Evolutionary conservation across 257 asterid genomes (phyloP).

Genomic region (Solanum boliviense): DNA sequence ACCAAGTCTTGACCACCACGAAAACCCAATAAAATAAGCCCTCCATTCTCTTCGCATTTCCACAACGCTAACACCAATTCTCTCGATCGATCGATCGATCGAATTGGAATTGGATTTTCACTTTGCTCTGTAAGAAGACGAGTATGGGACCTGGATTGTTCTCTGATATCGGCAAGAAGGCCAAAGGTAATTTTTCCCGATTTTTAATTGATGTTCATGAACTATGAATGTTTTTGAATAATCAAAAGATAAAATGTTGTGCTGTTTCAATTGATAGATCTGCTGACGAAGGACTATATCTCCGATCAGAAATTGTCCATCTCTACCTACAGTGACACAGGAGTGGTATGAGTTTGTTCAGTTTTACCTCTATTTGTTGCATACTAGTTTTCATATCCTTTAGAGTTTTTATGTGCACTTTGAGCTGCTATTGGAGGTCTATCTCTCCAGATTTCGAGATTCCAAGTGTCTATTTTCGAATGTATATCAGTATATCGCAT

Average conservation of each 20-base stretch:
- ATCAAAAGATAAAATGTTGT: not conserved
- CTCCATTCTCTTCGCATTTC: not conserved
- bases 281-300: slow-evolving; percentile 73
- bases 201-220: not conserved
- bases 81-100: not conserved
- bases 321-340: slow-evolving; percentile 61
- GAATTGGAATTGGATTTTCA: not conserved
- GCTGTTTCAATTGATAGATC: slow-evolving; percentile 33
- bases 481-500: not conserved
- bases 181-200: slow-evolving; percentile 51
- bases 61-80: not conserved
- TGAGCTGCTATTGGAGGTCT: not conserved
- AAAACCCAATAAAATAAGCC: not conserved
- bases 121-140: slow-evolving; percentile 9
- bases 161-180: slow-evolving; percentile 85
- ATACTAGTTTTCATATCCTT: not conserved
- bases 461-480: not conserved
- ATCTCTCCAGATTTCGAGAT: not conserved
- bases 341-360: slow-evolving; percentile 48
- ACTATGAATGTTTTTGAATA: not conserved
- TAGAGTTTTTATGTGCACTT: not conserved
- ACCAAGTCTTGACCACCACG: not conserved
- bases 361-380: not conserved
- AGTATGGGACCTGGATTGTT: slow-evolving; percentile 89
- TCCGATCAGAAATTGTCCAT: slow-evolving; percentile 84